These are phyloP conservation scores for Quaeritorhiza haematococci DNA, from an alignment of 371 early-diverging fungal genomes.

Conservation along the genomic window DNA sequence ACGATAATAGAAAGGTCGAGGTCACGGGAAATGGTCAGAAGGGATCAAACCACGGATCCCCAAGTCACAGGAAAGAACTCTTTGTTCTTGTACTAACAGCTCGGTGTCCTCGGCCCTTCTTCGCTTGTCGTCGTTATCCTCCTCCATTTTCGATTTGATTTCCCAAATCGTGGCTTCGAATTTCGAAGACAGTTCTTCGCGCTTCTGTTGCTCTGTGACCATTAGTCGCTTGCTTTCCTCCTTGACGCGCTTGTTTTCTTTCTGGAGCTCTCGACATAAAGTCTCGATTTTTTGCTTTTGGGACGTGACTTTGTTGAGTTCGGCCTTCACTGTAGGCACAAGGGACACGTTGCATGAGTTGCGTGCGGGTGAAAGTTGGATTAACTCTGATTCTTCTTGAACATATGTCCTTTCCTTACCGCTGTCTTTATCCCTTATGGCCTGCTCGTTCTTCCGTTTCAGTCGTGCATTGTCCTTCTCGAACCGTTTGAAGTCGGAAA, in stretches of 20 bases:
- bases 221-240: constrained; percentile 36
- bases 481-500: constrained; percentile 37
- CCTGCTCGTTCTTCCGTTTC: constrained; percentile 16
- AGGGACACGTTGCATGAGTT: background rate
- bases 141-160: constrained; percentile 42
- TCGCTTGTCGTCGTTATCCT: constrained; percentile 30
- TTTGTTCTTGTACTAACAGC: constrained; percentile 13
- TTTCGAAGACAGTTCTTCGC: constrained; percentile 42
- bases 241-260: constrained; percentile 35
- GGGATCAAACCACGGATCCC: background rate
- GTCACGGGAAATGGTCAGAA: background rate
- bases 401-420: constrained; percentile 1
- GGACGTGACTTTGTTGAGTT: constrained; percentile 23
- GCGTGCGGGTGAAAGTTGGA: background rate
- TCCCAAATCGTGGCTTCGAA: constrained; percentile 46
- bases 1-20: background rate
- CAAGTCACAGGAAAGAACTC: no score
- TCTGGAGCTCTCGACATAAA: constrained; percentile 45
- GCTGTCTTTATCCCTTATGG: constrained; percentile 20
- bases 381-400: constrained; percentile 4
- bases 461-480: constrained; percentile 28
- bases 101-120: constrained; percentile 16
- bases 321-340: constrained; percentile 23
- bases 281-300: constrained; percentile 44
- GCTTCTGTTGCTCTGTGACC: constrained; percentile 34